Evolutionary conservation across 805 yeast species (phyloP).

Genomic region (Metschnikowia corniflorae): DNA sequence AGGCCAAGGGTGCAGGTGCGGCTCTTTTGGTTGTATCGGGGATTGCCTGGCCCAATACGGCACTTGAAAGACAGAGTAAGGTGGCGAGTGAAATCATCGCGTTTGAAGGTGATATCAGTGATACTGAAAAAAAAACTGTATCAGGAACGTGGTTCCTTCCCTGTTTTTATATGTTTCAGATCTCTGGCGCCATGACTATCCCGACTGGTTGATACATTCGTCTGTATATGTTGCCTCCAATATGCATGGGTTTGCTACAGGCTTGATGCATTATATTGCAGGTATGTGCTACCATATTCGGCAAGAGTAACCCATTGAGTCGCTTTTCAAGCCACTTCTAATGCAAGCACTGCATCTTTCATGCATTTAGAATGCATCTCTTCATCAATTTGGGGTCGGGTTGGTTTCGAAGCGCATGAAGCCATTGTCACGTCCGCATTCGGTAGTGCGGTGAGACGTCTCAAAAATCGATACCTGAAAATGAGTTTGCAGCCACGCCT

Average conservation of each 20-base stretch:
- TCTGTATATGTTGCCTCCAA: not conserved
- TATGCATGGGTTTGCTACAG: not conserved
- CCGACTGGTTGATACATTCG: not conserved
- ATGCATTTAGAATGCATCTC: too few species aligned
- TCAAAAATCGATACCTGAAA: too few species aligned
- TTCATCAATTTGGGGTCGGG: too few species aligned
- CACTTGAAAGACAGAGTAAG: not conserved
- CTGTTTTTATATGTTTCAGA: not conserved
- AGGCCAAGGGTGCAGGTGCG: conserved; percentile 4
- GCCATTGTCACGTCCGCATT: conserved; percentile 6
- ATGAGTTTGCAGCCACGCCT: too few species aligned
- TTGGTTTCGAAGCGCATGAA: too few species aligned
- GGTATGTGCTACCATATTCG: too few species aligned
- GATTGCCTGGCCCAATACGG: not conserved
- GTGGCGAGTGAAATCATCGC: not conserved
- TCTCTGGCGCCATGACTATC: not conserved
- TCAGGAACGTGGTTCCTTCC: not conserved
- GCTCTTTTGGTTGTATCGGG: not conserved
- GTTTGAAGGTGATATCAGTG: not conserved
- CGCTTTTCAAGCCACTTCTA: too few species aligned
- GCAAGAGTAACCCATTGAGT: too few species aligned
- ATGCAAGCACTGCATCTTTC: too few species aligned
- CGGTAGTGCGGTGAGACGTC: conserved; percentile 7
- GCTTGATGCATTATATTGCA: not conserved
- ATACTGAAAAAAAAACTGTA: not conserved